Evolutionary conservation across 495 filamentous ascomycete species (phyloP), one percentile per base, ranked within the genome.

Genomic region (Penicillium alfredii): DNA sequence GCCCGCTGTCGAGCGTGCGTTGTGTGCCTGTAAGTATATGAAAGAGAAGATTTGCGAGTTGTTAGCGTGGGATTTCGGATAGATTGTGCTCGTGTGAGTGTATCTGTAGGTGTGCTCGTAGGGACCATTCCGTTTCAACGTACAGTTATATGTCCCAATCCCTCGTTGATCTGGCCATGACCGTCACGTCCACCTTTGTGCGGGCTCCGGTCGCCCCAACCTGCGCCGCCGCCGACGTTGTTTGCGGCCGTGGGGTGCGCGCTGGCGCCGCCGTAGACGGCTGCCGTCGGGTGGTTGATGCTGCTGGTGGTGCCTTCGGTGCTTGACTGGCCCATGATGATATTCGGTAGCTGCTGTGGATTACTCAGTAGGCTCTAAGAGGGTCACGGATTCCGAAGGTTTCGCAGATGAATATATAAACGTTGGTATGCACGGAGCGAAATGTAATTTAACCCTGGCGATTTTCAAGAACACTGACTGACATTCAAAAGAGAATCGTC

Each of bases 181-280:
- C 25, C 31, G 3, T 42, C 28, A 3, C 11, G 15, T 5, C 55
- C 58, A 19, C 55, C 50, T 30, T 51, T 51, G 13, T 20, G 15
- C 22, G 47, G 53, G 5, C 39, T 30, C 13, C 25, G 29, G 27
- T 56, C 53, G 3, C 56, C 58, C 45, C 42, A 44, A 11, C 44
- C 41, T 8, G 23, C 9, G 11, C 45, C 51, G 8, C 42, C 52
- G 19, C 46, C 44, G 33, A 33, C 37, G 30, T 60, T 56, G 46
- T 65, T 64, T 12, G 63, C 63, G 8, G 61, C 55, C 0, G 60
- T 63, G 6, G 61, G 59, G 4, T 35, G 8, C 11, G 50, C 33
- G 28, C 59, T 44, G 26, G 53, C 37, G 20, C 61, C 61, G 32
- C 61, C 59, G 1, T 45, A 29, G 28, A 51, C 49, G 18, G 53